Evolutionary conservation across 2,329 filamentous ascomycete species (phyloP), one percentile per base, ranked within the genome.

Genomic region (Paecilomyces variotii): DNA sequence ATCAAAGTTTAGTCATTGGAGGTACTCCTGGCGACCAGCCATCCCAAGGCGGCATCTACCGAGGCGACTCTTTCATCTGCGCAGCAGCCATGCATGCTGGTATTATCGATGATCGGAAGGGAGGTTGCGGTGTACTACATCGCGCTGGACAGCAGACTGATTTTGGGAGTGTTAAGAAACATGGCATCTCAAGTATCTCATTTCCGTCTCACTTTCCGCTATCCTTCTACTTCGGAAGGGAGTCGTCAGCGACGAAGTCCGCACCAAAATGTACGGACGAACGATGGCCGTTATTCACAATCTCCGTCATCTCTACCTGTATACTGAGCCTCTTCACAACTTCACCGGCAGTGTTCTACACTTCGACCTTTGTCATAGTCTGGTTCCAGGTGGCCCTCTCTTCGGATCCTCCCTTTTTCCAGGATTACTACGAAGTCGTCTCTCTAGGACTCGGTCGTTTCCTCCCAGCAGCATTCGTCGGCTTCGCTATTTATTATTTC

Each of bases 311-410:
- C 51, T 82, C 82, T 62, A 84, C 82, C 1, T 74, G 78, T 26
- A 62, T 84, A 2, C 65, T 85, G 2, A 82, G 81, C 1, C 70
- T 86, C n/a, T 83, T 82, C 63, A 82, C 82, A 3, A 81, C 79
- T 0, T 81, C 80, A 0, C 78, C 84, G 1, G 72, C 78, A 2
- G 76, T 83, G 1, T 85, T 85, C 68, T 85, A 84, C 69, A 73
- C 74, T 53, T 79, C 79, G 12, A 74, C 79, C 28, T 86, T 83
- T 66, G 68, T 80, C 45, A 78, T 79, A 45, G 72, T 85, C 14
- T 86, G 83, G 75, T 82, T 84, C 64, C 82, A 85, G 60, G 82
- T 85, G 6, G 82, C 80, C 7, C 79, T 86, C 32, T 82, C 79
- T 9, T 84, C 83, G 3, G 84, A 86, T 63, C 82, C 83, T 0